Evolutionary conservation across 2,329 filamentous ascomycete genomes (phyloP).

Genomic region (Didymellaceae sp.): DNA sequence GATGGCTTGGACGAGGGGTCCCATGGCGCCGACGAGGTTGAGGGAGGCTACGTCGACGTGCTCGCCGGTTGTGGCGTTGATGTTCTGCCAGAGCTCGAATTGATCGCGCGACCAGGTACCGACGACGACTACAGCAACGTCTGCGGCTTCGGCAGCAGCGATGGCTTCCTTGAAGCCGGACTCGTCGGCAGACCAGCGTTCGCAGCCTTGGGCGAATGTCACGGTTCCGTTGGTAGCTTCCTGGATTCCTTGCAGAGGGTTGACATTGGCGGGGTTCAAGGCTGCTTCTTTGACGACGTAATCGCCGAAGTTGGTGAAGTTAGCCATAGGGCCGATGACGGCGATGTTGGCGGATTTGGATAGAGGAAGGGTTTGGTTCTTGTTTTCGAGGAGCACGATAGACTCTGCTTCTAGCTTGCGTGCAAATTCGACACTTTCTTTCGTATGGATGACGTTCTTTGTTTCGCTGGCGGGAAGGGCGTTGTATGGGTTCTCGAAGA

Average conservation of each 20-base stretch:
- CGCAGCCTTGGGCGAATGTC: conserved; percentile 72
- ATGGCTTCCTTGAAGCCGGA: conserved; percentile 72
- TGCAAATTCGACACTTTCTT: conserved; percentile 65
- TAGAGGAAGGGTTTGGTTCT: conserved; percentile 67
- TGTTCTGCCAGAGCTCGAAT: conserved; percentile 70
- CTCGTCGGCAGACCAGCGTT: conserved; percentile 74
- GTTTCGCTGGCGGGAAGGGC: conserved; percentile 64
- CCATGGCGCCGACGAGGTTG: conserved; percentile 73
- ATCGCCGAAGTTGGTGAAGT: conserved; percentile 67
- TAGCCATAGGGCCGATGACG: conserved; percentile 76
- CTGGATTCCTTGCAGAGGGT: conserved; percentile 72
- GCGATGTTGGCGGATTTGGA: conserved; percentile 72
- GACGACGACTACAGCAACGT: conserved; percentile 75
- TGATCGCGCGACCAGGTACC: conserved; percentile 80
- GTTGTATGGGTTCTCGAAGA: conserved; percentile 74
- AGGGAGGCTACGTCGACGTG: conserved; percentile 71
- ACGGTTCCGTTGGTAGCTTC: conserved; percentile 64
- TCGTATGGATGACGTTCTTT: conserved; percentile 66
- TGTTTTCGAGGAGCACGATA: conserved; percentile 77
- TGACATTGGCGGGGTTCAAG: conserved; percentile 65
- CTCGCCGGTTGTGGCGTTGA: conserved; percentile 78
- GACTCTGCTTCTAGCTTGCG: conserved; percentile 71
- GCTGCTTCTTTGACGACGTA: conserved; percentile 72
- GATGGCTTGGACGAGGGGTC: conserved; percentile 69
- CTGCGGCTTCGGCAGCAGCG: conserved; percentile 68